Evolutionary conservation across 208 protist species (phyloP).

Genomic region (Trypanosomatidae sp.): DNA sequence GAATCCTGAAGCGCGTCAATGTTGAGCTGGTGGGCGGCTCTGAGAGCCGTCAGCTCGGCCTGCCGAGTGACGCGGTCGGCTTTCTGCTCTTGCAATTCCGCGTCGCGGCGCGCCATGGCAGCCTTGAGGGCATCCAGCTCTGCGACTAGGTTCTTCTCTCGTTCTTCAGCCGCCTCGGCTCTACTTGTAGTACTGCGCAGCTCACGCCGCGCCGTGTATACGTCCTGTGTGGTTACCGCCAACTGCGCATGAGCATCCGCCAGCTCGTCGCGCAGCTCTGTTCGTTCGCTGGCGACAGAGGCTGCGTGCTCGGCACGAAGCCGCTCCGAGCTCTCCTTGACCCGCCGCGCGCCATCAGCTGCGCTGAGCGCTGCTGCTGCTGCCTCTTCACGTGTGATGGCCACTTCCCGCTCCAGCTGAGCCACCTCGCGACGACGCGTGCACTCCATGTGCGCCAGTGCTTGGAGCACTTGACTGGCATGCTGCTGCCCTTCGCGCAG

Average conservation of each 20-base stretch:
- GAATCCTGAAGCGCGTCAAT: conserved; percentile 20
- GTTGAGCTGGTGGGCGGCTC: conserved; percentile 13
- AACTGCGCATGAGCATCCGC: conserved; percentile 32
- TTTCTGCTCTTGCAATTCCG: conserved; percentile 17
- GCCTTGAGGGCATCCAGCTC: conserved; percentile 7
- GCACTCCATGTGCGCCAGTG: conserved; percentile 13
- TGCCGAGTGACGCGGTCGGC: conserved; percentile 22
- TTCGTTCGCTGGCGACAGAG: conserved; percentile 26
- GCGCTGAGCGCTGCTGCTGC: conserved; percentile 22
- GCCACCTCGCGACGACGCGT: conserved; percentile 25
- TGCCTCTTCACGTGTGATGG: conserved; percentile 14
- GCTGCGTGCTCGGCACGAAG: conserved; percentile 26
- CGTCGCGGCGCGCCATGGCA: not conserved
- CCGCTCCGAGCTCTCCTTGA: conserved; percentile 28
- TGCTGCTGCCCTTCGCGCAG: conserved; percentile 31
- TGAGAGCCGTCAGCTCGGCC: conserved; percentile 25
- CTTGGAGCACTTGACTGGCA: conserved; percentile 20
- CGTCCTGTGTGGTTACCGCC: conserved; percentile 9
- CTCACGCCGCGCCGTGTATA: conserved; percentile 12
- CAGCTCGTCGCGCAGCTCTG: conserved; percentile 28
- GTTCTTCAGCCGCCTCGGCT: conserved; percentile 1
- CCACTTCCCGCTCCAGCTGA: conserved; percentile 27
- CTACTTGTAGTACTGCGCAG: not conserved
- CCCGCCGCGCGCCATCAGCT: conserved; percentile 14
- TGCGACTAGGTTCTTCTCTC: not conserved